Base-by-base conservation (phyloP, 1,284 basidiomycete species). In the Moniliophthora roreri region DNA sequence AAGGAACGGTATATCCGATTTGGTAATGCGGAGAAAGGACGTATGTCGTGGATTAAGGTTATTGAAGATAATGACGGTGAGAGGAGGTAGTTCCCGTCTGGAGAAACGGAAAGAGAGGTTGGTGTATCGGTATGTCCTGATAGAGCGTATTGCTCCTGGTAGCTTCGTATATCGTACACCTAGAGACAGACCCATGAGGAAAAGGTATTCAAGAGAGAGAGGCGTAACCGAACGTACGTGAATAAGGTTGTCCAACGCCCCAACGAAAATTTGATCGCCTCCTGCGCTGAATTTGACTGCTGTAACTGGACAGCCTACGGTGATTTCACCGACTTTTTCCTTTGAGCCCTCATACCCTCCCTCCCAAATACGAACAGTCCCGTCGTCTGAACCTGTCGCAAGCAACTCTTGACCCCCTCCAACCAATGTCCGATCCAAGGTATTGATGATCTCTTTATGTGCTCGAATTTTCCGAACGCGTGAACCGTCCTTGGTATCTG, bases 41-140 rank as follows among this genome's bases (percentile, higher is more conserved):
- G 87, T 18, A 96, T 81, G 67, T 95, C 93, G 71, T 95, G 90
- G 51, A 97, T 85, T 64, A 95, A 77, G 9, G 89, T 85, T 55
- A 90, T 87, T 0, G 91, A 94, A 32, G 93, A 94, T 61, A 96
- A 82, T 1, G 89, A 92, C 24, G 91, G 91, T 0, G 93, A 93
- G 42, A 96, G 85, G 45, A 96, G 81, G 74, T 85, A 87, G 48
- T 81, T 78, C n/a, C 91, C 91, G 56, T 86, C 88, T 0, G 95
- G 94, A 1, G 93, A 95, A 52, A 97, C 80, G 0, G 91, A 73
- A n/a, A 97, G 79, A 1, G 92, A 94, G 1, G 91, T 89, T 0
- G 91, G 90, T 0, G 94, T 96, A 66, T 97, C 95, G 13, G 82
- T 84, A 69, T 96, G 93, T 4, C 92, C 93, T 36, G 76, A 35